These are phyloP conservation scores for Heterobasidion annosum DNA, from an alignment of 1,284 basidiomycete genomes.

Conservation along the genomic window DNA sequence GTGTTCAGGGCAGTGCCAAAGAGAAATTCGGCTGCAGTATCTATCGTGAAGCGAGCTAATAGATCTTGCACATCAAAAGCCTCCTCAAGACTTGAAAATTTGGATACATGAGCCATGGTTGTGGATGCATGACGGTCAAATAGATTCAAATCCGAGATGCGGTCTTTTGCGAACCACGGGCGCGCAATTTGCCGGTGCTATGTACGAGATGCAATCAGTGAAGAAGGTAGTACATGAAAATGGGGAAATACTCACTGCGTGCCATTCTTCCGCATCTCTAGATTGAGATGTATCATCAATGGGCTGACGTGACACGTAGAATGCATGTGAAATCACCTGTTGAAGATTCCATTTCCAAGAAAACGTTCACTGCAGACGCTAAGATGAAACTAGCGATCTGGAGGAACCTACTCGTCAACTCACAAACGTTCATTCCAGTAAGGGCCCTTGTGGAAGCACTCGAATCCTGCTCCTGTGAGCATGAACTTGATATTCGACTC, in stretches of 20 bases:
- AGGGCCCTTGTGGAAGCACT: conserved; percentile 2
- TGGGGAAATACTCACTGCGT: conserved; percentile 10
- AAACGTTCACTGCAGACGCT: conserved; percentile 15
- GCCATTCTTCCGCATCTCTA: conserved; percentile 40
- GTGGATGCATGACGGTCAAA: conserved; percentile 32
- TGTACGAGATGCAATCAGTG: conserved; percentile 13
- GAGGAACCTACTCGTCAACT: not conserved
- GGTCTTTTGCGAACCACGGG: conserved; percentile 34
- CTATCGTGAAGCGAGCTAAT: conserved; percentile 28
- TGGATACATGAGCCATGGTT: conserved; percentile 23
- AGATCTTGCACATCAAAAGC: conserved; percentile 33
- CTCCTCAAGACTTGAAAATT: conserved; percentile 21
- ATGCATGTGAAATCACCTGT: conserved; percentile 31
- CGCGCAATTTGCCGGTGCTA: conserved; percentile 36
- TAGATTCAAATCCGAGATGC: conserved; percentile 37
- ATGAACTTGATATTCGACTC: conserved; percentile 3
- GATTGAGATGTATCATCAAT: not conserved
- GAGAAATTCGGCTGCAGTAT: conserved; percentile 31
- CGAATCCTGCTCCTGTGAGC: conserved; percentile 4
- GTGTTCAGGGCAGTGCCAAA: conserved; percentile 46
- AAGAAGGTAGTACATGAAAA: not conserved
- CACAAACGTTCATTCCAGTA: conserved; percentile 2
- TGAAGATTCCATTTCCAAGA: conserved; percentile 59
- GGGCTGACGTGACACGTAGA: not conserved
- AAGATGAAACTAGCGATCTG: not conserved